phyloP scores from a whole-genome alignment of 1,139 yeast species.

The Nakaseomyces bracarensis region DNA sequence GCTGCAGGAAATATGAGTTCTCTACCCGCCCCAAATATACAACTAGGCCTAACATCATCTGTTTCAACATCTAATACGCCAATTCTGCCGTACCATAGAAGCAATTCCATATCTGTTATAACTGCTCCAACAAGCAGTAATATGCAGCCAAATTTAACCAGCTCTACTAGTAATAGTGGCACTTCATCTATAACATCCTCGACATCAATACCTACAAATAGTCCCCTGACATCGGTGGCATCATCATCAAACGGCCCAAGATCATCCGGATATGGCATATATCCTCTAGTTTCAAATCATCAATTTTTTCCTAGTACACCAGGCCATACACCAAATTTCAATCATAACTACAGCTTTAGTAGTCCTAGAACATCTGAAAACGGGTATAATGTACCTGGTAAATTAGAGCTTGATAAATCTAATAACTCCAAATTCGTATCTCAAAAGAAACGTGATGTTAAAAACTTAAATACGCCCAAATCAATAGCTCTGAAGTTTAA shows the following conservation, averaged over 20 bases:
- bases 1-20: neutral
- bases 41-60: neutral
- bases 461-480: constrained; percentile 5
- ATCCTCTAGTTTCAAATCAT: neutral
- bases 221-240: neutral
- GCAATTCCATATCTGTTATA: neutral
- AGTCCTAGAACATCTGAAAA: neutral
- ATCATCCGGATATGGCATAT: neutral
- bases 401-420: neutral
- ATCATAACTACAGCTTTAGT: neutral
- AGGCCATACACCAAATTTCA: neutral
- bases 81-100: constrained; percentile 1
- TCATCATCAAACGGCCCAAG: neutral
- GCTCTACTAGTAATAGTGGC: neutral
- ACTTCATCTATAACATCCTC: neutral
- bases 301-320: neutral
- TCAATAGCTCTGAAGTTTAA: constrained; percentile 13
- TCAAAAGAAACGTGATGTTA: constrained; percentile 1
- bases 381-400: neutral
- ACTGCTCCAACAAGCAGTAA: neutral
- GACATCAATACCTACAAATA: neutral
- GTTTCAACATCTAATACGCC: neutral
- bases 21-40: neutral
- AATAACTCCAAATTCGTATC: neutral
- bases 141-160: neutral